Percentiles rank a stretch among this genome's conserved stretches.
Conservation (phyloP, 1,284 basidiomycete species). For the Tylopilus orsonianus region DNA sequence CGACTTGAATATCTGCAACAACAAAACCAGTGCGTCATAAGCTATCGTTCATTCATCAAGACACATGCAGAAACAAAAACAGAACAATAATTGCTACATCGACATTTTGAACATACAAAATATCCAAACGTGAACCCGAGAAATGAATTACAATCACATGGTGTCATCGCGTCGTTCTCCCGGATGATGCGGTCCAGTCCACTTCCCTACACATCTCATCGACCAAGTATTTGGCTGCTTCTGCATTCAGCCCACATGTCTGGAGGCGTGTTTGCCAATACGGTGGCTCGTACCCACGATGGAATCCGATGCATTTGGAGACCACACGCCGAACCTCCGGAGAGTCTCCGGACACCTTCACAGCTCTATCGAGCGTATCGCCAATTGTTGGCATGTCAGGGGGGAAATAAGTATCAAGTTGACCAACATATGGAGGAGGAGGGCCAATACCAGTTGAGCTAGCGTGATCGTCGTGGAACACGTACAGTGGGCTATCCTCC, state of each 20-base stretch:
- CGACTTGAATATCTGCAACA: background rate
- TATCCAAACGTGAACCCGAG: background rate
- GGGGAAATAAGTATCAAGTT: slow-evolving; percentile 1
- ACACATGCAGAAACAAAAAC: background rate
- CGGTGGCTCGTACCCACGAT: slow-evolving; percentile 29
- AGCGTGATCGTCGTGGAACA: slow-evolving; percentile 6
- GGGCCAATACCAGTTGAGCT: slow-evolving; percentile 10
- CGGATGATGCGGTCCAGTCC: slow-evolving; percentile 19
- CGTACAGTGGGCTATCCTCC: slow-evolving; percentile 25
- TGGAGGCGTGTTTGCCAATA: slow-evolving; percentile 30
- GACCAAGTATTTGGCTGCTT: slow-evolving; percentile 21
- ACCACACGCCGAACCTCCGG: slow-evolving; percentile 21
- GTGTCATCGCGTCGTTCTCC: slow-evolving; percentile 7
- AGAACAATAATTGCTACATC: slow-evolving; percentile 12
- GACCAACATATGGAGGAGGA: slow-evolving; percentile 22
- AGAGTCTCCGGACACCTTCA: slow-evolving; percentile 20
- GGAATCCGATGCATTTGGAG: slow-evolving; percentile 23
- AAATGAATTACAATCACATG: background rate
- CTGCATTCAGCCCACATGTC: slow-evolving; percentile 22
- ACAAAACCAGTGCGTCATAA: background rate
- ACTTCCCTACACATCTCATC: slow-evolving; percentile 31
- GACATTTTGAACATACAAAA: slow-evolving; percentile 1
- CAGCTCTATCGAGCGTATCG: slow-evolving; percentile 23
- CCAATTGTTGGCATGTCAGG: slow-evolving; percentile 14
- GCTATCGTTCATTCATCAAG: background rate